phyloP scores from a whole-genome alignment of 331 rosid genomes.

The Quercus phellos region DNA sequence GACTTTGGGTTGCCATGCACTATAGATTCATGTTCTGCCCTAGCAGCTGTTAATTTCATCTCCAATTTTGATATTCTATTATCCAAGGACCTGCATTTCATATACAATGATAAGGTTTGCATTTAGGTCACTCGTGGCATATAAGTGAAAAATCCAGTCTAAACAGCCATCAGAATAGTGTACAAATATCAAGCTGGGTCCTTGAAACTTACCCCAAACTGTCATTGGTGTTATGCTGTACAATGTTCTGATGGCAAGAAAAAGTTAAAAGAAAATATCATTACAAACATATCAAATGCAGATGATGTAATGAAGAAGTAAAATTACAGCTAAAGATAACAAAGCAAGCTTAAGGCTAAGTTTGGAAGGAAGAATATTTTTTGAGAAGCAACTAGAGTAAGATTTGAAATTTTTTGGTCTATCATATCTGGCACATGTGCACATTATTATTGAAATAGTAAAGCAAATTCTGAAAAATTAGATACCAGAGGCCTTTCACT shows the following conservation, averaged over 20 bases:
- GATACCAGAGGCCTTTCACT: not conserved
- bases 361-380: not conserved
- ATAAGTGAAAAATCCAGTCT: constrained; percentile 13
- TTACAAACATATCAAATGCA: constrained; percentile 14
- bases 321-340: not conserved
- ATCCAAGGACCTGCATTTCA: constrained; percentile 52
- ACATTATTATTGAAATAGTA: not conserved
- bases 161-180: constrained; percentile 28
- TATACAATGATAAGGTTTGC: constrained; percentile 16
- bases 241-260: constrained; percentile 35
- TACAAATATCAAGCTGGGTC: constrained; percentile 39
- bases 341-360: not conserved
- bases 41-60: constrained; percentile 44
- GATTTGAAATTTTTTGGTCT: not conserved
- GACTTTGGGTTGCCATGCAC: constrained; percentile 33
- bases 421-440: not conserved
- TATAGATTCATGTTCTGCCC: constrained; percentile 30
- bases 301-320: not conserved
- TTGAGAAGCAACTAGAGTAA: not conserved
- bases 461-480: not conserved
- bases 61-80: constrained; percentile 47
- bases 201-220: constrained; percentile 37
- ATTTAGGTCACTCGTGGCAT: constrained; percentile 5
- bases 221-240: constrained; percentile 37
- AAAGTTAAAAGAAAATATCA: not conserved